These are phyloP conservation scores for Trebouxia sp. DNA, from an alignment of 139 green algal species.

Conservation along the genomic window DNA sequence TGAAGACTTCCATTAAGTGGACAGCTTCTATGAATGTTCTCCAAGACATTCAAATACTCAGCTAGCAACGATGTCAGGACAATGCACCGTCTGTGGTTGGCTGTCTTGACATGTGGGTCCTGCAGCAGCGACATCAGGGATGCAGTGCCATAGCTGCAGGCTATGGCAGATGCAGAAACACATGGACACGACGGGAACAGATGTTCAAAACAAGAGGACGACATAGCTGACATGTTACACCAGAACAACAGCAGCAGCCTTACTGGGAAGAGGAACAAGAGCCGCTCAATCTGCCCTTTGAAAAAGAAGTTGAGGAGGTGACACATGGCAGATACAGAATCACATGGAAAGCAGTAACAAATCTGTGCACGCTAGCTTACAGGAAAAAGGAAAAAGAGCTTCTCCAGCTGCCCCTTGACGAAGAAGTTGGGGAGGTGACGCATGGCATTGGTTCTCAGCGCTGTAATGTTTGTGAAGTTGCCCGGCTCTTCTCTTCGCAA, in stretches of 20 bases:
- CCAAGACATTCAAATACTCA: constrained; percentile 93
- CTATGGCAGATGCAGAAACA: neutral
- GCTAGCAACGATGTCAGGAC: constrained; percentile 83
- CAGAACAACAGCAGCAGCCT: no score
- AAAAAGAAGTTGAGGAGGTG: no score
- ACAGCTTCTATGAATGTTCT: constrained; percentile 75
- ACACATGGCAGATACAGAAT: no score
- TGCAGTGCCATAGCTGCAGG: no score
- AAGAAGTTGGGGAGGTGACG: constrained; percentile 97
- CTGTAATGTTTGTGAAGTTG: constrained; percentile 74
- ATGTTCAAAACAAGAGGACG: no score
- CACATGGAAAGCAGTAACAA: no score
- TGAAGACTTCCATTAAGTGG: neutral
- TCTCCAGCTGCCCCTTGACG: constrained; percentile 89
- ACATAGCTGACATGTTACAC: no score
- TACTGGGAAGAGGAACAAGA: no score
- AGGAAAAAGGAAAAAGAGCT: constrained; percentile 99
- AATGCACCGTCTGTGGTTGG: constrained; percentile 86
- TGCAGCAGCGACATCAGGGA: no score
- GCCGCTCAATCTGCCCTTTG: no score
- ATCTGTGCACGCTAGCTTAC: constrained; percentile 51
- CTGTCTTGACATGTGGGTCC: constrained; percentile 70
- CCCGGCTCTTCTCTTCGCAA: constrained; percentile 70
- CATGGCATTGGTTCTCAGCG: constrained; percentile 92
- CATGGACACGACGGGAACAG: no score